These are phyloP conservation scores for Pezicula neosporulosa DNA, from an alignment of 2,329 filamentous ascomycete species.

Conservation along the genomic window DNA sequence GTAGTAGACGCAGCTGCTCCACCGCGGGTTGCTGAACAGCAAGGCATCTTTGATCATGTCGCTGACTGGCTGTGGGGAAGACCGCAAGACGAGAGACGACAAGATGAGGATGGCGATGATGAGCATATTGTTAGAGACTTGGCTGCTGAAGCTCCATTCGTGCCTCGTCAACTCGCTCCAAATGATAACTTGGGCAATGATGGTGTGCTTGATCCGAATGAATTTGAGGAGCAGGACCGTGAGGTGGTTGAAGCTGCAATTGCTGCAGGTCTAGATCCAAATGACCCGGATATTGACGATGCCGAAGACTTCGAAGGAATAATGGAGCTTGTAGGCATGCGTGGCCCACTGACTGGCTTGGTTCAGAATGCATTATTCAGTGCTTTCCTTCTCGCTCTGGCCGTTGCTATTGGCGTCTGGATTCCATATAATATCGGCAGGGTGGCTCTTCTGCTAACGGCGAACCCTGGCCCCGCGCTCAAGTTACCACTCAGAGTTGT, in stretches of 20 bases:
- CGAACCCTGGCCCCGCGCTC: constrained; percentile 68
- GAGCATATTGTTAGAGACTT: constrained; percentile 58
- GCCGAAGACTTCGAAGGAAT: constrained; percentile 95
- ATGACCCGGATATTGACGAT: constrained; percentile 76
- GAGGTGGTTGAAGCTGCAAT: constrained; percentile 63
- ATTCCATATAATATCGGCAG: constrained; percentile 91
- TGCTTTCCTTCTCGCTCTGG: constrained; percentile 82
- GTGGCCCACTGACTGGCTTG: constrained; percentile 83
- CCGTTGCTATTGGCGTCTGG: constrained; percentile 82
- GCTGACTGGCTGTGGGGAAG: constrained; percentile 62
- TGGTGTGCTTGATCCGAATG: constrained; percentile 11
- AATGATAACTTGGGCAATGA: constrained; percentile 12
- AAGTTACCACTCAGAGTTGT: constrained; percentile 70
- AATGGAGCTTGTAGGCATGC: constrained; percentile 94
- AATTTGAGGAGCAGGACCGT: constrained; percentile 41
- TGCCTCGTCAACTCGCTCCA: constrained; percentile 34
- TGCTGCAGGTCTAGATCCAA: constrained; percentile 67
- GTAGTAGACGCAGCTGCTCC: neutral
- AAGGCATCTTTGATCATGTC: constrained; percentile 39
- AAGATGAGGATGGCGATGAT: constrained; percentile 47
- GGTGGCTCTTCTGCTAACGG: constrained; percentile 72
- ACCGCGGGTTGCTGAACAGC: constrained; percentile 20
- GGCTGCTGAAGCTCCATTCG: constrained; percentile 57
- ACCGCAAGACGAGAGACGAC: constrained; percentile 37
- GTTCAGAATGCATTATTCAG: constrained; percentile 96